Evolutionary conservation across 1,139 yeast genomes (phyloP).

Genomic region (Scheffersomyces segobiensis): DNA sequence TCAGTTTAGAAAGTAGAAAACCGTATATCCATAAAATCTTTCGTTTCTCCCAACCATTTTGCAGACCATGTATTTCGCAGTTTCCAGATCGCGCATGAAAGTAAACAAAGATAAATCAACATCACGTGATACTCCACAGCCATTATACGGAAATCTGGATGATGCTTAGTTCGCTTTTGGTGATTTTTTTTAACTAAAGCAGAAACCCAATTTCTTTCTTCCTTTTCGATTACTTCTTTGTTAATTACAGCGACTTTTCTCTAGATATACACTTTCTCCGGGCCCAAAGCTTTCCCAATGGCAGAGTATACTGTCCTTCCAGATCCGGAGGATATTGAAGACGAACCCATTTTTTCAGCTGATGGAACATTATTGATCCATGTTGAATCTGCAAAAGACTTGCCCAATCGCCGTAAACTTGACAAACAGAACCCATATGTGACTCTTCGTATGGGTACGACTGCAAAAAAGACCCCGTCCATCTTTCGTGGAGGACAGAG

Average conservation of each 20-base stretch:
- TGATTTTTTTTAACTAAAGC: neutral
- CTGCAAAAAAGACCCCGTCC: slow-evolving; percentile 72
- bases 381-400: slow-evolving; percentile 62
- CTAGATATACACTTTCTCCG: neutral
- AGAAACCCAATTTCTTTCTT: neutral
- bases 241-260: neutral
- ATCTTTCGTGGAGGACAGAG: slow-evolving; percentile 87
- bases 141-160: neutral
- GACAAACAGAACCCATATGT: slow-evolving; percentile 92
- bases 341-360: slow-evolving; percentile 33
- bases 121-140: neutral
- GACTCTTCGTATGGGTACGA: slow-evolving; percentile 76
- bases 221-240: neutral
- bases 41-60: neutral
- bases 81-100: neutral
- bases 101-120: neutral
- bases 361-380: slow-evolving; percentile 48
- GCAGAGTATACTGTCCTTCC: neutral
- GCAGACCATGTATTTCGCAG: neutral
- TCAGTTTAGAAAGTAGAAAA: too few relatives aligned
- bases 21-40: neutral
- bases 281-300: neutral
- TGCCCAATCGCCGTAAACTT: slow-evolving; percentile 77
- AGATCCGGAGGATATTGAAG: neutral
- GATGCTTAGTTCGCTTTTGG: neutral